phyloP scores from a whole-genome alignment of 257 asterid genomes.

The Solanum sparsipilum region DNA sequence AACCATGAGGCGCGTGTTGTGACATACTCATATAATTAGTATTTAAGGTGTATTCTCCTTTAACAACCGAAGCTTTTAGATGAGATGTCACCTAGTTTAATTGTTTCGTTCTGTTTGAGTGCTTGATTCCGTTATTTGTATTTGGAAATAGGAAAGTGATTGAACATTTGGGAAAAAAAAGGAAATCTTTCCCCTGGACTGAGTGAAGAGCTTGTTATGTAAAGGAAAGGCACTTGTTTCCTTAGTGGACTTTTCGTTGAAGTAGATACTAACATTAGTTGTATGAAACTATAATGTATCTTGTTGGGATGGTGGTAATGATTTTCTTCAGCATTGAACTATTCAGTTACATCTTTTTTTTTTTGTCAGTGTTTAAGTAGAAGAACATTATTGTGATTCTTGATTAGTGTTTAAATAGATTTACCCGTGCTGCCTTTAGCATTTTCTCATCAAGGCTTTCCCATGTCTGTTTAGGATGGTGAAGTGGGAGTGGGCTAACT shows the following conservation, averaged over 20 bases:
- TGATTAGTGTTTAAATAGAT: neutral
- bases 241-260: neutral
- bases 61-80: neutral
- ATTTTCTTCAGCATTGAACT: neutral
- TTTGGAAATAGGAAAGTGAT: neutral
- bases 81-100: neutral
- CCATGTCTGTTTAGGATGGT: neutral
- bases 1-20: neutral
- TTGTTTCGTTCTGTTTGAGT: neutral
- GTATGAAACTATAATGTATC: neutral
- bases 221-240: neutral
- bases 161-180: neutral
- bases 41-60: neutral
- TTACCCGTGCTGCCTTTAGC: neutral
- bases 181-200: neutral
- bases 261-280: neutral
- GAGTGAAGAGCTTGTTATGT: neutral
- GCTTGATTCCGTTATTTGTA: neutral
- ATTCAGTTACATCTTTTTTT: neutral
- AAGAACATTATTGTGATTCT: neutral
- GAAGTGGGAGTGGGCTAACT: neutral
- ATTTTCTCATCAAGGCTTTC: neutral
- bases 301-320: neutral
- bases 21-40: neutral
- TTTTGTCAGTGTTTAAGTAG: neutral